These are phyloP conservation scores for Eleusine indica DNA, from an alignment of 176 grass and related monocot genomes.

Conservation along the genomic window DNA sequence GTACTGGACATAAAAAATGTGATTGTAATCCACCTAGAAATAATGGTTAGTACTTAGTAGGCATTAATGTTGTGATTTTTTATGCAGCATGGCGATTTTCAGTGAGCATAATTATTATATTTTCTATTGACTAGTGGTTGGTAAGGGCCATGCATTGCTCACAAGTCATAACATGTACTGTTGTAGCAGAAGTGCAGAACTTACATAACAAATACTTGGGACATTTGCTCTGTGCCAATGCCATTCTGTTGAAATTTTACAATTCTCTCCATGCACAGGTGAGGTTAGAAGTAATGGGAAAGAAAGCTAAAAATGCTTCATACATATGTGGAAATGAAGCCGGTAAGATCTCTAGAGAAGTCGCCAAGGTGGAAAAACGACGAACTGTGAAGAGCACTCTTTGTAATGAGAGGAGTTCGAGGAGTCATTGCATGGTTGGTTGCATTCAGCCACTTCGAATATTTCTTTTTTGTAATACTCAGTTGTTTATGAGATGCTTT, in stretches of 20 bases:
- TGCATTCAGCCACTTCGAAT: constrained; percentile 8
- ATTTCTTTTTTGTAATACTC: constrained; percentile 4
- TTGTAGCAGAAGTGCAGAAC: not conserved
- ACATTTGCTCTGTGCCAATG: constrained; percentile 1
- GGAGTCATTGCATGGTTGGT: constrained; percentile 88
- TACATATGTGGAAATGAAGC: constrained; percentile 90
- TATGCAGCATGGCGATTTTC: not conserved
- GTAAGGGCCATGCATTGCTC: not conserved
- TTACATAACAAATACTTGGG: constrained; percentile 2
- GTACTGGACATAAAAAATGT: not conserved
- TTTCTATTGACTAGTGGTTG: not conserved
- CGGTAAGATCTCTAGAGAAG: constrained; percentile 77
- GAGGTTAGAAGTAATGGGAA: constrained; percentile 82
- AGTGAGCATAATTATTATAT: not conserved
- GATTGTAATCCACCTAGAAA: not conserved
- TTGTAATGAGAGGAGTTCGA: constrained; percentile 91
- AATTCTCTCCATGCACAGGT: constrained; percentile 47
- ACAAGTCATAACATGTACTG: not conserved
- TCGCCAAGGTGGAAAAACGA: constrained; percentile 84
- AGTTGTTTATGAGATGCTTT: not conserved
- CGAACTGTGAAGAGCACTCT: constrained; percentile 82
- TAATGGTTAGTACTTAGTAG: too few relatives aligned
- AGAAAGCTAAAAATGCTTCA: constrained; percentile 88
- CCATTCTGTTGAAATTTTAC: constrained; percentile 26
- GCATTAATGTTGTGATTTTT: too few relatives aligned